These are phyloP conservation scores for Paraphaeosphaeria minitans DNA, from an alignment of 2,329 filamentous ascomycete species.

Conservation along the genomic window DNA sequence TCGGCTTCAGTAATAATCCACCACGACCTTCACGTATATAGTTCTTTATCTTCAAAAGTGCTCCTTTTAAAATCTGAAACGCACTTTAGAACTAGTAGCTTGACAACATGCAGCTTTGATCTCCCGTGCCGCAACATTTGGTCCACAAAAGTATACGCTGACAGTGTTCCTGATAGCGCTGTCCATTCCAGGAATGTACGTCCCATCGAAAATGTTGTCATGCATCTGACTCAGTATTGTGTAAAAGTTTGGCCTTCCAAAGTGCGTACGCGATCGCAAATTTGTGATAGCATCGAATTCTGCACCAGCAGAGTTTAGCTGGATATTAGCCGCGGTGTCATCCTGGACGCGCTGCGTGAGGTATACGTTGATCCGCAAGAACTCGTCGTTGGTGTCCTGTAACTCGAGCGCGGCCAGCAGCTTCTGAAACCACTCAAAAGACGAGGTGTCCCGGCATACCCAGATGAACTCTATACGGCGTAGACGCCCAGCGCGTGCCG, in stretches of 20 bases:
- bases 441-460: conserved; percentile 94
- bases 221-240: conserved; percentile 83
- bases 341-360: conserved; percentile 91
- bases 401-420: conserved; percentile 88
- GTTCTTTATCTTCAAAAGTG: no score
- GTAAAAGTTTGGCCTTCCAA: conserved; percentile 88
- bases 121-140: conserved; percentile 76
- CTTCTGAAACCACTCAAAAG: conserved; percentile 98
- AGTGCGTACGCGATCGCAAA: conserved; percentile 87
- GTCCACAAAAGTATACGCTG: conserved; percentile 97
- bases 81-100: conserved; percentile 78
- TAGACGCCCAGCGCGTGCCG: conserved; percentile 82
- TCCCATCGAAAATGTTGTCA: conserved; percentile 82
- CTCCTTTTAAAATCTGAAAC: conserved; percentile 99
- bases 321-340: conserved; percentile 94
- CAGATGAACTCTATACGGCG: conserved; percentile 98
- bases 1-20: no score
- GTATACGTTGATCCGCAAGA: conserved; percentile 97
- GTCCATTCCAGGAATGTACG: conserved; percentile 85
- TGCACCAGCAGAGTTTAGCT: conserved; percentile 90
- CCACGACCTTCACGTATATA: no score
- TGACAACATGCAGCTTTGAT: conserved; percentile 80
- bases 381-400: conserved; percentile 77
- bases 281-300: conserved; percentile 90
- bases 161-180: conserved; percentile 79